Evolutionary conservation across 1,284 basidiomycete genomes (phyloP).

Genomic region (Schizophyllum amplum): DNA sequence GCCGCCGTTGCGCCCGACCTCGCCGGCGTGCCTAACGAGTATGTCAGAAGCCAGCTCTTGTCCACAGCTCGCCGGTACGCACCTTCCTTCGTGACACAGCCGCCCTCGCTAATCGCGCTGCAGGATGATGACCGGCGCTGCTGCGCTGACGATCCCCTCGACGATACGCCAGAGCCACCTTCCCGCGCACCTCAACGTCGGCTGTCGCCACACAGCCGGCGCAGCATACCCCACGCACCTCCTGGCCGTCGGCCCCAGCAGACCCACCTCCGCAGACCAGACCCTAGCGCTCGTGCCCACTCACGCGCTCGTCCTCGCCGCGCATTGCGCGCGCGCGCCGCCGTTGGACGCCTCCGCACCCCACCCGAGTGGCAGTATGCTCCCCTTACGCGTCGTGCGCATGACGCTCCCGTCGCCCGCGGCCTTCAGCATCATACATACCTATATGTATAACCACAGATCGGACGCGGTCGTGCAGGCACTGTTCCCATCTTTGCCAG

Average conservation of each 20-base stretch:
- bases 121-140: background rate
- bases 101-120: background rate
- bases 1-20: slow-evolving; percentile 48
- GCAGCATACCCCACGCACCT: slow-evolving; percentile 8
- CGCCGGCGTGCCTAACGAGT: slow-evolving; percentile 47
- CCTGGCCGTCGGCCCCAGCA: slow-evolving; percentile 7
- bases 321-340: slow-evolving; percentile 13
- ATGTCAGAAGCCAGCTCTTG: background rate
- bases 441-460: slow-evolving; percentile 59
- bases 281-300: slow-evolving; percentile 8
- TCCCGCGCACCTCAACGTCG: background rate
- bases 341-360: slow-evolving; percentile 7
- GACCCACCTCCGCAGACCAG: slow-evolving; percentile 1
- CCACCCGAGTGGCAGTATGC: slow-evolving; percentile 3
- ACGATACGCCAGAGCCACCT: background rate
- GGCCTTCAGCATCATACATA: slow-evolving; percentile 56
- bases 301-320: slow-evolving; percentile 11
- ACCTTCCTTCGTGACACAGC: background rate
- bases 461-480: slow-evolving; percentile 41
- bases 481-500: slow-evolving; percentile 49
- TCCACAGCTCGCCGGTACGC: background rate
- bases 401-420: slow-evolving; percentile 59
- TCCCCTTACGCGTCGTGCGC: slow-evolving; percentile 55
- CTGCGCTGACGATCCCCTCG: background rate
- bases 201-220: background rate